Conservation (phyloP, 257 asterid genomes). For the Salvia miltiorrhiza region DNA sequence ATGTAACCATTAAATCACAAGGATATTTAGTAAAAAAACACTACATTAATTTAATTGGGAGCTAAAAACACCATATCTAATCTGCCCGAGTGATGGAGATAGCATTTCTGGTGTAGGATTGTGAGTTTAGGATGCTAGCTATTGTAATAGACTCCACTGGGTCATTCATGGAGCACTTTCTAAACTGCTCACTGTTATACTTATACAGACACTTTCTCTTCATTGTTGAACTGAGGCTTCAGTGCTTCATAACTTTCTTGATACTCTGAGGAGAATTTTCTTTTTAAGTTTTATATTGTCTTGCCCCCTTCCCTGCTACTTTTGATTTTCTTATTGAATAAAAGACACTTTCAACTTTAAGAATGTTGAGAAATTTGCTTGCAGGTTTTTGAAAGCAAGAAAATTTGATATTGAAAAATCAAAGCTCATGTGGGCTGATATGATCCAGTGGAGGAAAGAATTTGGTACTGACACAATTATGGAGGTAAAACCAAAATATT, state of each 20-base stretch:
- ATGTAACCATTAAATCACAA: background rate
- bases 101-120: background rate
- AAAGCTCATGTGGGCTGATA: slow-evolving; percentile 89
- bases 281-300: background rate
- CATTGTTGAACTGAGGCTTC: background rate
- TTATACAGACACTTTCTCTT: background rate
- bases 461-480: slow-evolving; percentile 65
- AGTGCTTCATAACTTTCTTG: background rate
- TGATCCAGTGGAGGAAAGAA: slow-evolving; percentile 82
- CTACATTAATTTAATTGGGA: background rate
- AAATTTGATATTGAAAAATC: slow-evolving; percentile 76
- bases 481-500: slow-evolving; percentile 39
- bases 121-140: background rate
- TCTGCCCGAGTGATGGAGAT: background rate
- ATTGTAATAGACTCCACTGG: background rate
- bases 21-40: background rate
- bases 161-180: slow-evolving; percentile 4
- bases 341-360: background rate
- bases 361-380: slow-evolving; percentile 16
- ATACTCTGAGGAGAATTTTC: background rate
- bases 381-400: slow-evolving; percentile 81
- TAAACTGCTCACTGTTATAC: background rate
- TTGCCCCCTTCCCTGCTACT: background rate
- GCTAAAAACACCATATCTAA: background rate
- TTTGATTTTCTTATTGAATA: background rate